These are phyloP conservation scores for Elsinoe necatrix DNA, from an alignment of 2,329 filamentous ascomycete species.

Conservation along the genomic window DNA sequence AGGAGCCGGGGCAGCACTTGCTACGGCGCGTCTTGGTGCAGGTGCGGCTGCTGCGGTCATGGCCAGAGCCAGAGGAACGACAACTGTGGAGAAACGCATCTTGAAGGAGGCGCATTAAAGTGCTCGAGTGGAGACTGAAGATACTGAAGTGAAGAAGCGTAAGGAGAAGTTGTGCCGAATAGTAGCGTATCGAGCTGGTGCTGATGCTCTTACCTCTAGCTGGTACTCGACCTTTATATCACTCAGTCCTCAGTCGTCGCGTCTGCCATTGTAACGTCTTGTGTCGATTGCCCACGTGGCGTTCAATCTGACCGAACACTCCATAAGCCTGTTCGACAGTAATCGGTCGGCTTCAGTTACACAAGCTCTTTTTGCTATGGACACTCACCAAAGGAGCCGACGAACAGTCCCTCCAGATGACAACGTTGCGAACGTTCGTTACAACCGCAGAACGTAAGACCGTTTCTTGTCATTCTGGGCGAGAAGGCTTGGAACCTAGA, in stretches of 20 bases:
- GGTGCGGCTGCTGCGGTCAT: background rate
- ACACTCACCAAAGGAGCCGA: background rate
- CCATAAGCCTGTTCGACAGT: background rate
- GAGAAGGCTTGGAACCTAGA: background rate
- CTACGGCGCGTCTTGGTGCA: background rate
- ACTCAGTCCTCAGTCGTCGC: background rate
- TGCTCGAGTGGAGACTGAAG: too few species aligned
- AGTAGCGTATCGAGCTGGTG: background rate
- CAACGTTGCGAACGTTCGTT: background rate
- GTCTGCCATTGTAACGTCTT: background rate
- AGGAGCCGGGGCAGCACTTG: background rate
- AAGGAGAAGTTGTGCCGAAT: background rate
- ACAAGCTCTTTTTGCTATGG: background rate
- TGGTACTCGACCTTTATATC: background rate
- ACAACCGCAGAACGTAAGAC: background rate
- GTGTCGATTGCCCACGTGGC: background rate
- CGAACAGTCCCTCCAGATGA: background rate
- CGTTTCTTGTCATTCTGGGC: conserved; percentile 5
- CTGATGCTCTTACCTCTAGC: background rate
- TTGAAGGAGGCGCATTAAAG: background rate
- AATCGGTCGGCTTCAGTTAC: background rate
- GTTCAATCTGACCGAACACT: background rate
- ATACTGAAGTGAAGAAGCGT: background rate
- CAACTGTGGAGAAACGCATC: background rate
- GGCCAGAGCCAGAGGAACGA: background rate